A percentile compares a stretch with the other conserved stretches of the same genome.
phyloP scores from a whole-genome alignment of 495 filamentous ascomycete genomes.

The Aspergillus steynii region DNA sequence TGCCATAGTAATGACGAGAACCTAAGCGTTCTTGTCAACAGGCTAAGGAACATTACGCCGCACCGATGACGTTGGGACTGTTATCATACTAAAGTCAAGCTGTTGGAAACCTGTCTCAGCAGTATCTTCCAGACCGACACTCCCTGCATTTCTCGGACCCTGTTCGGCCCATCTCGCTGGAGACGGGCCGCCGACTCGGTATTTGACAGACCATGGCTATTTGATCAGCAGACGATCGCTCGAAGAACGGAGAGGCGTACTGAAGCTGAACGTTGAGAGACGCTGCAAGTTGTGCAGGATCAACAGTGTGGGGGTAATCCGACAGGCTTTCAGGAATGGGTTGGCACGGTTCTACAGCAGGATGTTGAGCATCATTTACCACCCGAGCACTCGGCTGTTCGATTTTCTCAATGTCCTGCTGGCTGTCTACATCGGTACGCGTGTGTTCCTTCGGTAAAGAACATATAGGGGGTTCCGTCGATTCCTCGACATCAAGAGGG shows the following conservation, averaged over 20 bases:
- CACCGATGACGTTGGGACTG: background rate
- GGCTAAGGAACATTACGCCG: background rate
- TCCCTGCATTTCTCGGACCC: slow-evolving; percentile 55
- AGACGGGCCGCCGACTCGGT: slow-evolving; percentile 55
- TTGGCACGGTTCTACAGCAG: slow-evolving; percentile 4
- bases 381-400: slow-evolving; percentile 1
- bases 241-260: slow-evolving; percentile 19
- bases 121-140: slow-evolving; percentile 59
- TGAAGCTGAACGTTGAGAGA: slow-evolving; percentile 31
- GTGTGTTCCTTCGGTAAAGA: slow-evolving; percentile 27
- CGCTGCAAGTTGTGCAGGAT: slow-evolving; percentile 25
- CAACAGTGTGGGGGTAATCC: slow-evolving; percentile 30
- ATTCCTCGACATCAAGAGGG: slow-evolving; percentile 44
- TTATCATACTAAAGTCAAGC: slow-evolving; percentile 56
- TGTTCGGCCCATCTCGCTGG: slow-evolving; percentile 59
- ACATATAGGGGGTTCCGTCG: slow-evolving; percentile 49
- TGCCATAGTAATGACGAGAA: slow-evolving; percentile 81
- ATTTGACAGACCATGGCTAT: slow-evolving; percentile 56
- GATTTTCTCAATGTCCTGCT: slow-evolving; percentile 11
- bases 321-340: background rate
- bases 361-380: slow-evolving; percentile 1
- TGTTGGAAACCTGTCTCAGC: slow-evolving; percentile 62
- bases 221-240: background rate
- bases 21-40: slow-evolving; percentile 42
- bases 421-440: slow-evolving; percentile 20